phyloP scores from a whole-genome alignment of 2,329 filamentous ascomycete genomes.

The Hypoxylon sp. region DNA sequence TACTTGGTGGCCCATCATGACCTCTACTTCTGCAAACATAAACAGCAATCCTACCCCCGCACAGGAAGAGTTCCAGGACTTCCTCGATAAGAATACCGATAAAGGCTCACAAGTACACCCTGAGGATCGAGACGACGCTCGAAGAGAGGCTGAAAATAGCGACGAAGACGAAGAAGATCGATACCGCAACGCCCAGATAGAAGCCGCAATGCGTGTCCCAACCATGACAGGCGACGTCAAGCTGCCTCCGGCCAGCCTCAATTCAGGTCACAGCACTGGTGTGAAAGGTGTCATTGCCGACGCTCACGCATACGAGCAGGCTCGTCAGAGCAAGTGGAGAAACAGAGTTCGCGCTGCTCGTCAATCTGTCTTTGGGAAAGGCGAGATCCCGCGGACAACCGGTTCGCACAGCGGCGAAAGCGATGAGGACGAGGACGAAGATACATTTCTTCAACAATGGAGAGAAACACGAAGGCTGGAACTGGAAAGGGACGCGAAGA shows the following conservation, averaged over 20 bases:
- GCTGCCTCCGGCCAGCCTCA: slow-evolving; percentile 73
- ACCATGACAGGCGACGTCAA: slow-evolving; percentile 65
- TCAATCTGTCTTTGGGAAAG: slow-evolving; percentile 67
- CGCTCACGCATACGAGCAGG: slow-evolving; percentile 80
- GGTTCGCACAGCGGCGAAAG: slow-evolving; percentile 57
- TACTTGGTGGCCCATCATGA: slow-evolving; percentile 59
- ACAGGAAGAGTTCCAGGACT: slow-evolving; percentile 75
- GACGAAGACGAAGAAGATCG: slow-evolving; percentile 69
- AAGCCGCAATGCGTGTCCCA: slow-evolving; percentile 75
- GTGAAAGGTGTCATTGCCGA: slow-evolving; percentile 91
- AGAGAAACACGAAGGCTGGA: slow-evolving; percentile 83
- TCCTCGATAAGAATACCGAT: slow-evolving; percentile 69
- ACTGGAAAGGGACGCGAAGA: slow-evolving; percentile 73
- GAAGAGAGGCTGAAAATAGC: slow-evolving; percentile 59
- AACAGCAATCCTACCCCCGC: slow-evolving; percentile 65
- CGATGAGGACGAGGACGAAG: slow-evolving; percentile 75
- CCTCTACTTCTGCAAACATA: slow-evolving; percentile 51
- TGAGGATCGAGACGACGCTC: slow-evolving; percentile 67
- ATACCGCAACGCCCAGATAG: slow-evolving; percentile 67
- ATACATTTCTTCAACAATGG: slow-evolving; percentile 87
- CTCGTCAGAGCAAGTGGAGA: slow-evolving; percentile 69
- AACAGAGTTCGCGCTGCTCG: slow-evolving; percentile 66
- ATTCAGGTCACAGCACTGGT: slow-evolving; percentile 79
- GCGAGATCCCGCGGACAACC: slow-evolving; percentile 50
- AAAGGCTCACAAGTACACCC: slow-evolving; percentile 64